phyloP scores from a whole-genome alignment of 768 basidiomycete genomes.

The Cubamyces lactineus region DNA sequence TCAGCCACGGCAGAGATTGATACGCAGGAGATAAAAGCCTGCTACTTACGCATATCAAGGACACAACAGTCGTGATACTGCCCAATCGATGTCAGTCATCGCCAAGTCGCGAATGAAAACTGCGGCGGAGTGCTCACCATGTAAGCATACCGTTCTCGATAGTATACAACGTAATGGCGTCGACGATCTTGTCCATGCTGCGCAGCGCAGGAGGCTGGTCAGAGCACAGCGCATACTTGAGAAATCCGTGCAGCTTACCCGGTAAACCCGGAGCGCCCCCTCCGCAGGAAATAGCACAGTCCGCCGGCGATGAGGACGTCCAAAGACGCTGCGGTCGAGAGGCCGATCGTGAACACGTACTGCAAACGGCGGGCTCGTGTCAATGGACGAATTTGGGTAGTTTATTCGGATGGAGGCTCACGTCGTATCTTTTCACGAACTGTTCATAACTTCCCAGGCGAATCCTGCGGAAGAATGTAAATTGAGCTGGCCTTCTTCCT shows the following conservation, averaged over 20 bases:
- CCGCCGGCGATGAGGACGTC: conserved; percentile 32
- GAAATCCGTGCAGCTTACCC: conserved; percentile 6
- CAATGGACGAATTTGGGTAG: neutral
- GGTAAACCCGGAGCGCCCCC: conserved; percentile 26
- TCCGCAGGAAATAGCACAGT: conserved; percentile 31
- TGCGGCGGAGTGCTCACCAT: conserved; percentile 16
- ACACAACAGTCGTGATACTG: conserved; percentile 29
- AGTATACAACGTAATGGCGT: conserved; percentile 32
- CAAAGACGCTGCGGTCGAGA: conserved; percentile 28
- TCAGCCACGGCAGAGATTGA: neutral
- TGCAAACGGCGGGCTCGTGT: neutral
- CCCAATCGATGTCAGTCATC: neutral
- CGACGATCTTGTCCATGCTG: conserved; percentile 32
- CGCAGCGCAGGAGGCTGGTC: neutral
- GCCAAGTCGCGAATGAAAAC: neutral
- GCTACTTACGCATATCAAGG: conserved; percentile 30
- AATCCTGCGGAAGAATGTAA: neutral
- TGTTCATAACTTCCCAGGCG: conserved; percentile 3
- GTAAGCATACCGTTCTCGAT: conserved; percentile 33
- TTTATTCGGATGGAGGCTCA: neutral
- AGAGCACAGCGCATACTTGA: neutral
- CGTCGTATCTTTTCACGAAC: conserved; percentile 6
- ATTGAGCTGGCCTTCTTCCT: too few species aligned
- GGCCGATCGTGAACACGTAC: conserved; percentile 35
- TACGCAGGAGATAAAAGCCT: too few species aligned